Evolutionary conservation across 169 alveolate species (phyloP).

Genomic region (Babesia sp.): DNA sequence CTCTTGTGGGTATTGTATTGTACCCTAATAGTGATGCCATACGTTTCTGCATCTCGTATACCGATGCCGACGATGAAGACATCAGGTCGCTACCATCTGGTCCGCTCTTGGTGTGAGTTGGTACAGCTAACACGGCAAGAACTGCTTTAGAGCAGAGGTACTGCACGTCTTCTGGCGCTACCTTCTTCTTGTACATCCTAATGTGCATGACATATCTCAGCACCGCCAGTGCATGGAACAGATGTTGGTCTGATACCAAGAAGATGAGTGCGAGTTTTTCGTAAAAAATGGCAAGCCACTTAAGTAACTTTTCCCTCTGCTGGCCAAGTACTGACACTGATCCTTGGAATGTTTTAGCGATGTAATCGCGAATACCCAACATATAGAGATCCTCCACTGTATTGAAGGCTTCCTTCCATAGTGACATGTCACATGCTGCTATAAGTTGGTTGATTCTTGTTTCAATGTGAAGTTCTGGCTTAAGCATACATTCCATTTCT

Average conservation of each 20-base stretch:
- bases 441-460: slow-evolving; percentile 89
- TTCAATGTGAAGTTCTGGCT: slow-evolving; percentile 86
- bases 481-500: slow-evolving; percentile 80
- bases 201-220: slow-evolving; percentile 81
- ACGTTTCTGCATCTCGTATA: slow-evolving; percentile 81
- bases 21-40: slow-evolving; percentile 84
- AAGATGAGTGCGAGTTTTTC: slow-evolving; percentile 87
- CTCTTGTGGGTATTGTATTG: slow-evolving; percentile 83
- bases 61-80: slow-evolving; percentile 44
- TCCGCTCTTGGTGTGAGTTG: slow-evolving; percentile 58
- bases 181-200: slow-evolving; percentile 80
- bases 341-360: slow-evolving; percentile 68
- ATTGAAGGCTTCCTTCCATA: slow-evolving; percentile 94
- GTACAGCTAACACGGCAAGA: slow-evolving; percentile 83
- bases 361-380: slow-evolving; percentile 79
- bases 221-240: slow-evolving; percentile 92
- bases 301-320: slow-evolving; percentile 79
- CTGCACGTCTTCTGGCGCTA: slow-evolving; percentile 76
- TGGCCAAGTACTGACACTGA: slow-evolving; percentile 58
- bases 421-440: slow-evolving; percentile 88
- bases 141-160: slow-evolving; percentile 83
- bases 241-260: slow-evolving; percentile 89
- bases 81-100: slow-evolving; percentile 60
- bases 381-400: slow-evolving; percentile 92
- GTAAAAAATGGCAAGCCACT: slow-evolving; percentile 89